Conservation (phyloP, 2,329 filamentous ascomycete genomes). For the Aspergillus sergii region DNA sequence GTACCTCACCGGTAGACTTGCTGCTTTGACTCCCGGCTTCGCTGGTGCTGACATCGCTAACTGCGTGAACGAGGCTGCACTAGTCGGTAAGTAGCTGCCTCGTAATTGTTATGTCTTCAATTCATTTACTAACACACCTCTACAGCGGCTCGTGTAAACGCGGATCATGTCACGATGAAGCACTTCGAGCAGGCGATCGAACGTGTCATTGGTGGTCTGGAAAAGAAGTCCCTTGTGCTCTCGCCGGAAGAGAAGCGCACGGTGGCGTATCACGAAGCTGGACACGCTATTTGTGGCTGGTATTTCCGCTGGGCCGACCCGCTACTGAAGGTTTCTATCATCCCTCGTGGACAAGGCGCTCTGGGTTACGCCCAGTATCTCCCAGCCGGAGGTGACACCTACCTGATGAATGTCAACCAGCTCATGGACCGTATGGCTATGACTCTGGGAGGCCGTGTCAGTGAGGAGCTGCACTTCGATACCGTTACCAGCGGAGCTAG, state of each 20-base stretch:
- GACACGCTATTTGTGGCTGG: conserved; percentile 98
- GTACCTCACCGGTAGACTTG: conserved; percentile 81
- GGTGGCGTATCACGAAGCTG: conserved; percentile 97
- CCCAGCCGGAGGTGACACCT: conserved; percentile 79
- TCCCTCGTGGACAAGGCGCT: conserved; percentile 90
- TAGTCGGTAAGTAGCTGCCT: conserved; percentile 71
- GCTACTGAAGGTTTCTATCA: conserved; percentile 96
- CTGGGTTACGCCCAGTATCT: conserved; percentile 97
- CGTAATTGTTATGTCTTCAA: neutral
- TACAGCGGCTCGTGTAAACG: conserved; percentile 78
- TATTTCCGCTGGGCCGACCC: conserved; percentile 96
- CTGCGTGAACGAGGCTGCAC: conserved; percentile 93
- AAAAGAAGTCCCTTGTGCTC: conserved; percentile 95
- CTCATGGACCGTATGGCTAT: conserved; percentile 99
- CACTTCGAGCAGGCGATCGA: conserved; percentile 99
- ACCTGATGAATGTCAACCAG: conserved; percentile 93
- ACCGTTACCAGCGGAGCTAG: conserved; percentile 93
- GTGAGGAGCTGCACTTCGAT: conserved; percentile 94
- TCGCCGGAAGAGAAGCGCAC: conserved; percentile 92
- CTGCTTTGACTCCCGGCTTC: conserved; percentile 93
- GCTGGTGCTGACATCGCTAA: conserved; percentile 98
- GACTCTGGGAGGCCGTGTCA: conserved; percentile 93
- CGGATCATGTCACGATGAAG: conserved; percentile 77
- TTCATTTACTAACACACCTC: conserved; percentile 11
- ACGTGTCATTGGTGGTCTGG: conserved; percentile 91